Base-by-base conservation (phyloP, 441 rosid species). In the Erodium texanum region DNA sequence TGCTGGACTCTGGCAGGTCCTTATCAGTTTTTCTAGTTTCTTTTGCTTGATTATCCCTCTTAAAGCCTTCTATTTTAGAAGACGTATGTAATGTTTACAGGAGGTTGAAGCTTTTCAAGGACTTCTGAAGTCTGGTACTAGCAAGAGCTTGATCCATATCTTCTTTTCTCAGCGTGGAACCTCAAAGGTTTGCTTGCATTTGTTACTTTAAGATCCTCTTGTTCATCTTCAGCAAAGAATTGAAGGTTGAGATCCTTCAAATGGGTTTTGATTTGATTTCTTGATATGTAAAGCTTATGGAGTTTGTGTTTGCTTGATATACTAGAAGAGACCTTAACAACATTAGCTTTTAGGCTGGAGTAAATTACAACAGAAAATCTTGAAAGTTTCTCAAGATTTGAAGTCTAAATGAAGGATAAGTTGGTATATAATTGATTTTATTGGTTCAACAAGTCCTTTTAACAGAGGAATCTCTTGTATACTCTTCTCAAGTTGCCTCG, bases 161-260 rank as follows among this genome's bases (percentile, higher is more conserved):
- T 94, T 94, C 89, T 92, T 92, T 78, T 76, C 99, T 70, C 93
- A 79, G 73, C 91, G 98, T 66, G 91, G 94, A 81, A 94, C 99
- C 62, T 69, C 88, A 64, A 94, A 92, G 94, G 96, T 93, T 58
- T 68, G 78, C 18, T 32, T 69, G 52, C 23, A 61, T 22, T 22
- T 22, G n/a, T 68, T 68, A 24, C 64, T 68, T 7, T 15, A n/a
- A 16, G 45, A 71, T 58, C 19, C 65, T 15, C 48, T 71, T 41
- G 27, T 38, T 54, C 62, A 19, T 67, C 24, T 16, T 2, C 41
- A 27, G 8, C 24, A 15, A n/a, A 12, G 16, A n/a, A 27, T 27
- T 1, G 1, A 1, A 27, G 29, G 29, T 1, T 24, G 8, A 63
- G 29, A n/a, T 27, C 50, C 50, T 23, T 15, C 27, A 19, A 1